Conservation (phyloP, 1,139 yeast species). For the Kodamaea derodonti region DNA sequence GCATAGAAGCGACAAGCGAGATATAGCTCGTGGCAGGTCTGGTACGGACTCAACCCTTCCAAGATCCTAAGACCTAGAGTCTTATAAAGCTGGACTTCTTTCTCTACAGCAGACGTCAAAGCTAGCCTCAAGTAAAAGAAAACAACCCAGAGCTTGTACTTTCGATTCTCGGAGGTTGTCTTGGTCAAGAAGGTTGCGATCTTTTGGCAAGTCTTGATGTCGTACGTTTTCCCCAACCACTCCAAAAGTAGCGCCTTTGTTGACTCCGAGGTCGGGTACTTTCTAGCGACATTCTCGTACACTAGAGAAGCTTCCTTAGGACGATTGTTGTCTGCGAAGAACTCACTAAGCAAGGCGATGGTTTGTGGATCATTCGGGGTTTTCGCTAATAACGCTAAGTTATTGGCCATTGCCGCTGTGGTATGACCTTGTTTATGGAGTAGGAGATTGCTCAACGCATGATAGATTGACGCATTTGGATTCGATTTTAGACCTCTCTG, state of each 20-base stretch:
- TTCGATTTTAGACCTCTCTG: conserved; percentile 47
- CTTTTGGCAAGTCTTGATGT: conserved; percentile 16
- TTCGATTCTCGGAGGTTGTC: conserved; percentile 7
- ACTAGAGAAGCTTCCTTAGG: conserved; percentile 36
- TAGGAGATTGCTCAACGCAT: conserved; percentile 47
- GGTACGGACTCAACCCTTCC: conserved; percentile 40
- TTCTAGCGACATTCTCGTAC: conserved; percentile 55
- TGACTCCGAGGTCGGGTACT: conserved; percentile 43
- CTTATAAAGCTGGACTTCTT: conserved; percentile 47
- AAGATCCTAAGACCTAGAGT: conserved; percentile 54
- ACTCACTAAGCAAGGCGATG: conserved; percentile 41
- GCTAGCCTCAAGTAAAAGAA: conserved; percentile 11
- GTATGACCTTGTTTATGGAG: conserved; percentile 40
- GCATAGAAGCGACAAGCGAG: conserved; percentile 43
- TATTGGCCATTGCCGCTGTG: conserved; percentile 40
- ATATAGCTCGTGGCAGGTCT: conserved; percentile 56
- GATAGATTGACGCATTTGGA: conserved; percentile 55
- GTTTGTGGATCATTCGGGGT: conserved; percentile 56
- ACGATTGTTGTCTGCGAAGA: conserved; percentile 34
- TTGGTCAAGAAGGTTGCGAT: conserved; percentile 11
- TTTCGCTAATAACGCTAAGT: conserved; percentile 37
- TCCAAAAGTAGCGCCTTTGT: conserved; percentile 27
- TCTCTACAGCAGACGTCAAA: conserved; percentile 6
- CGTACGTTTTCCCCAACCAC: conserved; percentile 48
- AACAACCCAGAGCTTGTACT: conserved; percentile 12